Conservation (phyloP, 176 grass and related monocot species). For the Elaeis guineensis region DNA sequence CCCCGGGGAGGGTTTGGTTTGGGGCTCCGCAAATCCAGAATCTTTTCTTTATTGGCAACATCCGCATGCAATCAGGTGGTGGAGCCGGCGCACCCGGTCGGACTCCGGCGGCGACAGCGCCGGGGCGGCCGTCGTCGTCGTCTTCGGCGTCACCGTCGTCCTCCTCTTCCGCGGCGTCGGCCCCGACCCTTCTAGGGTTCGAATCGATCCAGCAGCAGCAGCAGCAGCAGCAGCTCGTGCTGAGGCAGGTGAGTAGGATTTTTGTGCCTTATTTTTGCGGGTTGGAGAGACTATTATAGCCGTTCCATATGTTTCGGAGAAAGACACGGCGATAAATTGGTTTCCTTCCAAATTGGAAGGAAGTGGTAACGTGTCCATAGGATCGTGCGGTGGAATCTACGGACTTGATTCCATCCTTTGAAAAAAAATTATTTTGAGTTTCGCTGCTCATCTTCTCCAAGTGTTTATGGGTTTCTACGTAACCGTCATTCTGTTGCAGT, state of each 20-base stretch:
- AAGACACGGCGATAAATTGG: constrained; percentile 8
- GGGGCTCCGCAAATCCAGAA: too few relatives aligned
- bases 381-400: too few relatives aligned
- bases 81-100: constrained; percentile 4
- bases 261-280: not conserved
- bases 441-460: too few relatives aligned
- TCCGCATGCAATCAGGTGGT: constrained; percentile 7
- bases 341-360: constrained; percentile 17
- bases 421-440: too few relatives aligned
- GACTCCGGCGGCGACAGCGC: constrained; percentile 1
- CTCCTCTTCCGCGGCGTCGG: constrained; percentile 25
- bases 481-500: too few relatives aligned
- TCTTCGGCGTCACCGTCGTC: constrained; percentile 23
- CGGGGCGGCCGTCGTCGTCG: constrained; percentile 10
- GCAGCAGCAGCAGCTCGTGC: constrained; percentile 37
- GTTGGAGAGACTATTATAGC: constrained; percentile 6
- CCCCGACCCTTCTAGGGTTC: constrained; percentile 31
- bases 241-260: constrained; percentile 31
- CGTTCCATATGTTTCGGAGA: constrained; percentile 13
- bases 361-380: constrained; percentile 13
- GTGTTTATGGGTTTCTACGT: too few relatives aligned
- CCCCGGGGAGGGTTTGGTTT: too few relatives aligned
- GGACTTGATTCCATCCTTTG: too few relatives aligned
- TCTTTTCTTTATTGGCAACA: too few relatives aligned
- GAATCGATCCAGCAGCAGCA: constrained; percentile 28